Evolutionary conservation across 345 rosid genomes (phyloP).

Genomic region (Pelargonium nanum): DNA sequence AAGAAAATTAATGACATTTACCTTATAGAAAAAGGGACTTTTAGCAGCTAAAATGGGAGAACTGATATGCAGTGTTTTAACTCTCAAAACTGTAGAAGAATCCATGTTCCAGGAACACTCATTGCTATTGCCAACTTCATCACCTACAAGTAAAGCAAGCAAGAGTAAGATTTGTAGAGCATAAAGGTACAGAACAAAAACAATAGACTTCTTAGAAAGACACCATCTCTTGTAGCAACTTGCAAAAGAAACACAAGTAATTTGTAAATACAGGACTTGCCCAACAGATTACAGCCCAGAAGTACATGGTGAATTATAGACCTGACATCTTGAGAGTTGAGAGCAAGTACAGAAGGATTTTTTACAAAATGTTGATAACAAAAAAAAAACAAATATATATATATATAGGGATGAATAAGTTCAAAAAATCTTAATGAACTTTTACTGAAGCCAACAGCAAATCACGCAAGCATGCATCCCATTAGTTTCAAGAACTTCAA

Average conservation of each 20-base stretch:
- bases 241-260: neutral
- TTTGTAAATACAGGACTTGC: neutral
- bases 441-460: neutral
- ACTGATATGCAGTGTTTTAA: constrained; percentile 27
- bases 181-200: no score
- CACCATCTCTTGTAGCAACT: neutral
- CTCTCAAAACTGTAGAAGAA: constrained; percentile 21
- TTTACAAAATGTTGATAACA: no score
- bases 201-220: neutral
- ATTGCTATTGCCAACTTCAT: constrained; percentile 17
- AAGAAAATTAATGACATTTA: neutral
- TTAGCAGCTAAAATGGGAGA: constrained; percentile 32
- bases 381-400: no score
- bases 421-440: neutral
- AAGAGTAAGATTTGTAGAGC: no score
- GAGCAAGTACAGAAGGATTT: no score
- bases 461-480: neutral
- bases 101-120: constrained; percentile 22
- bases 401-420: no score
- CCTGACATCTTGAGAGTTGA: neutral
- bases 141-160: constrained; percentile 11
- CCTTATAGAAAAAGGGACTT: constrained; percentile 35
- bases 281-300: neutral
- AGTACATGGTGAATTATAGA: neutral
- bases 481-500: neutral